Base-by-base conservation (phyloP, 164 flowering plant genomes). In the Taxillus chinensis region DNA sequence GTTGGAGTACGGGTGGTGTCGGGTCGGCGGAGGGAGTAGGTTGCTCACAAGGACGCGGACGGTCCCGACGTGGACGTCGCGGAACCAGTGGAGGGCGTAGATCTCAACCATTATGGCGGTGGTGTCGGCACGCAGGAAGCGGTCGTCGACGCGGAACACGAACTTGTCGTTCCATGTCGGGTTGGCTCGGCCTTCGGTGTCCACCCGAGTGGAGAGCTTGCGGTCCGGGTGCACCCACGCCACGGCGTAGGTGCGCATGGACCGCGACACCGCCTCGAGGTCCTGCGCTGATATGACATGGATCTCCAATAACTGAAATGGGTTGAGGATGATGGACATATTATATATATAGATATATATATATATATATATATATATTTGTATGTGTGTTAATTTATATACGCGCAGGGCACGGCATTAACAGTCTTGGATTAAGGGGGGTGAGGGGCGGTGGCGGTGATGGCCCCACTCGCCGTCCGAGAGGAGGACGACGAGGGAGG, bases 1-100 rank as follows among this genome's bases (percentile, higher is more conserved):
- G 41, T 38, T 41, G 0, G 69, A 37, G 62, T 69, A 77, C 9
- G 46, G 62, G 7, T 70, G 50, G 6, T 61, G 17, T 45, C 63
- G 0, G 62, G 62, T 13, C 57, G 55, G 9, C 82, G 82, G 5
- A 87, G 84, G 7, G 64, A 68, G 16, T 70, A 50, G 27, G 4
- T 12, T 39, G 66, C 16, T 71, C 64, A 70, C n/a, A 39, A 57
- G 27, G 55, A 51, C 42, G 15, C 54, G 16, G 39, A 65, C 27
- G 0, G 45, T 55, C 13, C 45, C 7, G 39, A 57, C 58, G 45
- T 15, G 62, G 12, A 64, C 16, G 38, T 55, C 58, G 27, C 58
- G 58, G 8, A 55, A n/a, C 52, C 45, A 62, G 15, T 52, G 5
- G 45, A 16, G 9, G 3, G 57, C 43, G 38, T 55, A 55, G 58